Evolutionary conservation across 2,329 filamentous ascomycete genomes (phyloP), one percentile per base, ranked within the genome.

Genomic region (Ploettnerulaceae sp.): DNA sequence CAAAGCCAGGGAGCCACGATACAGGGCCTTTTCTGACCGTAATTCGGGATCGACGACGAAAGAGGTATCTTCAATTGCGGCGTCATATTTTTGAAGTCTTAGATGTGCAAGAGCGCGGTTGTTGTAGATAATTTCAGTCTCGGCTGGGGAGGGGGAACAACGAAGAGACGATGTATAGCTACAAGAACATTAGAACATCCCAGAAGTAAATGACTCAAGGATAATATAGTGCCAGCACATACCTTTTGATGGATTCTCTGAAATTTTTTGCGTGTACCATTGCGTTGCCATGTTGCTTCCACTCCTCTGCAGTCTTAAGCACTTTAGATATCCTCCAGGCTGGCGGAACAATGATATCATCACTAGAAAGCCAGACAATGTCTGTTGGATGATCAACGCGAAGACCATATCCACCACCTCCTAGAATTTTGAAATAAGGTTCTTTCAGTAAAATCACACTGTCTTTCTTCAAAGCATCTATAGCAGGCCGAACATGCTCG

Each of bases 381-480:
- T 80, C 75, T 12, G 68, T 70, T 12, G 72, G 54, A 55, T 80
- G 76, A 47, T 80, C 76, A 5, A 77, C 71, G 5, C 74, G 67
- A 18, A 80, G 25, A 0, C 61, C 65, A 56, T 72, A 74, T 0
- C 60, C 37, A 2, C 69, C 69, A 21, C 69, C 58, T 0, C 56
- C 58, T 18, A 64, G 63, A 0, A 57, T 22, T 51, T 71, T 75
- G 53, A 78, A 68, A 53, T 70, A 79, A 0, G 75, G 75, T 47
- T 79, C 75, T 50, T 78, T 81, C 21, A 80, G 42, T 21, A 78
- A 55, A 8, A 69, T 64, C 0, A 70, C 55, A 9, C 59, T 61
- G 1, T 63, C 61, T 4, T 61, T 43, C 0, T 55, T 48, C 3
- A 77, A 40, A 0, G 68, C 54, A 5, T 70, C 58, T 3, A 65